phyloP scores from a whole-genome alignment of 202 grass and related monocot species.

The Zizania palustris region DNA sequence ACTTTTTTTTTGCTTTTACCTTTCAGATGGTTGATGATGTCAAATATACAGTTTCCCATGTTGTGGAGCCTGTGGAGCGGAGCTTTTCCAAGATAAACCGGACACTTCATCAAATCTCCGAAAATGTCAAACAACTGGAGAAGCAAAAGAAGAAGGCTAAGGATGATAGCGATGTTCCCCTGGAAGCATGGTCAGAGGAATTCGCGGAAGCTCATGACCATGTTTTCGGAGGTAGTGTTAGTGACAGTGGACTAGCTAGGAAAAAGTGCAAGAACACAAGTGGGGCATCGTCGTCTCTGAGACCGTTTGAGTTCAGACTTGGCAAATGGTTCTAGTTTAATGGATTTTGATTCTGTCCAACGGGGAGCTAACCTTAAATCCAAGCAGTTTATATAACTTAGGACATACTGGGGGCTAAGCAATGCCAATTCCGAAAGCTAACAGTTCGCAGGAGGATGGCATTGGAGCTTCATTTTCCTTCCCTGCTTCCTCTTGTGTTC shows the following conservation, averaged over 20 bases:
- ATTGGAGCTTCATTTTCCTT: slow-evolving; percentile 22
- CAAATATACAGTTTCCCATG: slow-evolving; percentile 89
- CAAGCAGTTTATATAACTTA: slow-evolving; percentile 39
- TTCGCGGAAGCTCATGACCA: slow-evolving; percentile 73
- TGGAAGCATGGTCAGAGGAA: slow-evolving; percentile 78
- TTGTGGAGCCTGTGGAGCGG: slow-evolving; percentile 86
- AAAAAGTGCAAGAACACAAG: slow-evolving; percentile 55
- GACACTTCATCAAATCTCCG: slow-evolving; percentile 85
- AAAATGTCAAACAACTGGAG: slow-evolving; percentile 91
- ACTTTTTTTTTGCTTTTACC: slow-evolving; percentile 12
- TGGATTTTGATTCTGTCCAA: slow-evolving; percentile 38
- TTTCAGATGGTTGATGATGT: slow-evolving; percentile 97
- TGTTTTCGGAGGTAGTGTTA: slow-evolving; percentile 71
- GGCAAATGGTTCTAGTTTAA: slow-evolving; percentile 56
- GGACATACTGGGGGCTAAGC: slow-evolving; percentile 28
- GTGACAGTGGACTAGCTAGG: slow-evolving; percentile 72
- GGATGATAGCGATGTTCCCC: slow-evolving; percentile 84
- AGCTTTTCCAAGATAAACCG: slow-evolving; percentile 78
- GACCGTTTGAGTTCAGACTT: slow-evolving; percentile 58
- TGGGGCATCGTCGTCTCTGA: slow-evolving; percentile 32
- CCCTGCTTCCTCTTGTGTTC: slow-evolving; percentile 45
- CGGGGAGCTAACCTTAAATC: slow-evolving; percentile 39
- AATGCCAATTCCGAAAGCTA: slow-evolving; percentile 15
- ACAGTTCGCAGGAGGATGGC: slow-evolving; percentile 37
- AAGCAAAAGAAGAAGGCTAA: slow-evolving; percentile 85